A percentile compares a stretch with the other conserved stretches of the same genome.
Evolutionary conservation across 2,329 filamentous ascomycete species (phyloP).

Genomic region (Nothophoma quercina): DNA sequence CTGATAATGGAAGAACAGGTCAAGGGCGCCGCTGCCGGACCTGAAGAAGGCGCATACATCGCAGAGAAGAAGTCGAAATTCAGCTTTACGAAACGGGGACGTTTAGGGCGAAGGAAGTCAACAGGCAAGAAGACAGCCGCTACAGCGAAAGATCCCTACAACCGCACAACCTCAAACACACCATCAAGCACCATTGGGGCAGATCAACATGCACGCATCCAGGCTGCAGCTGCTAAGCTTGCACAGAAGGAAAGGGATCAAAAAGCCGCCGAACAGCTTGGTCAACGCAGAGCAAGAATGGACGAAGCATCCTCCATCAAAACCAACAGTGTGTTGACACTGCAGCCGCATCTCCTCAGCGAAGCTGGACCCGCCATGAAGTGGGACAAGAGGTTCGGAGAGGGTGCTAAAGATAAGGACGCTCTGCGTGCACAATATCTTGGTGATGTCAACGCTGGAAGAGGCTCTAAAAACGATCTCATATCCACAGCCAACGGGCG

Average conservation of each 20-base stretch:
- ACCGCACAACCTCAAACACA: slow-evolving; percentile 58
- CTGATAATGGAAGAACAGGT: slow-evolving; percentile 96
- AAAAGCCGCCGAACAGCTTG: slow-evolving; percentile 57
- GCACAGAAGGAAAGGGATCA: slow-evolving; percentile 73
- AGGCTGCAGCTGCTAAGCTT: slow-evolving; percentile 85
- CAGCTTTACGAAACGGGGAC: slow-evolving; percentile 77
- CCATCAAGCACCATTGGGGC: slow-evolving; percentile 80
- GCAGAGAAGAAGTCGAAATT: slow-evolving; percentile 96
- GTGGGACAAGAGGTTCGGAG: slow-evolving; percentile 96
- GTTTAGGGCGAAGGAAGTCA: slow-evolving; percentile 64
- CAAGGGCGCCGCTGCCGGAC: slow-evolving; percentile 87
- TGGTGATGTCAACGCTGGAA: slow-evolving; percentile 74
- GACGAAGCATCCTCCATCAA: slow-evolving; percentile 68
- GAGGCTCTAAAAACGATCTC: slow-evolving; percentile 63
- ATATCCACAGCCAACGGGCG: slow-evolving; percentile 42
- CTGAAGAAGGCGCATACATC: slow-evolving; percentile 85
- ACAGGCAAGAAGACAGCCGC: slow-evolving; percentile 51
- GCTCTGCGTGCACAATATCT: slow-evolving; percentile 86
- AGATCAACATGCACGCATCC: slow-evolving; percentile 92
- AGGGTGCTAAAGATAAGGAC: slow-evolving; percentile 87
- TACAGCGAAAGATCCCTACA: slow-evolving; percentile 60
- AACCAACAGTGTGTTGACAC: slow-evolving; percentile 87
- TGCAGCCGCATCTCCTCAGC: slow-evolving; percentile 82
- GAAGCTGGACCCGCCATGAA: slow-evolving; percentile 95
- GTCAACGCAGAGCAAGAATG: slow-evolving; percentile 63